A percentile compares a stretch with the other conserved stretches of the same genome.
These are phyloP conservation scores for Fusarium sp. DNA, from an alignment of 2,329 filamentous ascomycete species.

Conservation along the genomic window DNA sequence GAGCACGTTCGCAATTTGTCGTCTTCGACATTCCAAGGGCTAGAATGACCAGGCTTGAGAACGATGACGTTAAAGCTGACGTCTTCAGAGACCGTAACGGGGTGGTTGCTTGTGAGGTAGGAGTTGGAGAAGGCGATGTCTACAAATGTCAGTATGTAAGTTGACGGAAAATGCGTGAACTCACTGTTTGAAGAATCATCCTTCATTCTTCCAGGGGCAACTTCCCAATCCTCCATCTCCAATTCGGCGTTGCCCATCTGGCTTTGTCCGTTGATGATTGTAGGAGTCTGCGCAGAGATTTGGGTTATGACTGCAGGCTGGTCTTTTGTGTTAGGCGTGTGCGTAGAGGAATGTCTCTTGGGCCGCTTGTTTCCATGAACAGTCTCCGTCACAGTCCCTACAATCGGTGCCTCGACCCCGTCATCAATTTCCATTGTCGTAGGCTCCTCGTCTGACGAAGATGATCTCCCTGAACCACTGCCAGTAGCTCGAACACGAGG, in stretches of 20 bases:
- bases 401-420: neutral
- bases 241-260: constrained; percentile 32
- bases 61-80: constrained; percentile 55
- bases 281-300: neutral
- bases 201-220: constrained; percentile 56
- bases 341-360: neutral
- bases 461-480: neutral
- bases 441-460: constrained; percentile 1
- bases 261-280: neutral
- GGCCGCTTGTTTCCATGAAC: neutral
- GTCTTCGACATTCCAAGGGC: constrained; percentile 46
- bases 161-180: constrained; percentile 31
- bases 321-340: neutral
- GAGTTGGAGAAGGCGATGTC: constrained; percentile 58
- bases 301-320: neutral
- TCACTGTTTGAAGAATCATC: constrained; percentile 51
- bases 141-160: constrained; percentile 29
- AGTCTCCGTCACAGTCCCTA: neutral
- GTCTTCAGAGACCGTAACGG: constrained; percentile 52
- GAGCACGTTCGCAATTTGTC: constrained; percentile 54
- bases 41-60: constrained; percentile 53
- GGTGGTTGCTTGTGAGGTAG: constrained; percentile 53
- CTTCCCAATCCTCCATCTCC: constrained; percentile 59
- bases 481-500: neutral
- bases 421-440: constrained; percentile 19